phyloP scores from a whole-genome alignment of 202 grass and related monocot species.

The Sporobolus alterniflorus region DNA sequence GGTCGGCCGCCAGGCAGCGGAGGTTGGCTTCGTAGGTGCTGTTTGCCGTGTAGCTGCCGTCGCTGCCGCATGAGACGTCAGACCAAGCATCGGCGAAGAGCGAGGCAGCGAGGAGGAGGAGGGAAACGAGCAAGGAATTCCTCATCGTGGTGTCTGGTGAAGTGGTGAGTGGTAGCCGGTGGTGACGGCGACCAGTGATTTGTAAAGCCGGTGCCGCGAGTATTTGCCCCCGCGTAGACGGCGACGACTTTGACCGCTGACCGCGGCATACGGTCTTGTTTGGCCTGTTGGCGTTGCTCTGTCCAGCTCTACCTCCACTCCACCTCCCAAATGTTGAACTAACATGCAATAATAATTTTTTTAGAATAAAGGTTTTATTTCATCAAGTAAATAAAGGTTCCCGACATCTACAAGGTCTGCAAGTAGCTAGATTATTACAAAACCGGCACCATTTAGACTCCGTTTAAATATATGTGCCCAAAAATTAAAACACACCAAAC shows the following conservation, averaged over 20 bases:
- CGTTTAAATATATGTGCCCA: too few species aligned
- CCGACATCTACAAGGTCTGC: too few species aligned
- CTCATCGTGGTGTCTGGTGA: background rate
- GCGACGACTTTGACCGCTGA: slow-evolving; percentile 18
- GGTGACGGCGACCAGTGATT: too few species aligned
- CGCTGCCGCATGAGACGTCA: background rate
- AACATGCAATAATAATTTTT: too few species aligned
- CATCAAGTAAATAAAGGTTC: too few species aligned
- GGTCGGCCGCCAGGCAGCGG: slow-evolving; percentile 17
- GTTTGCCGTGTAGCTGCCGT: background rate
- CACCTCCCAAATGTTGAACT: too few species aligned
- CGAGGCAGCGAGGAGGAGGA: background rate
- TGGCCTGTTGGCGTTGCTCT: too few species aligned
- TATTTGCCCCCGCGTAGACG: background rate
- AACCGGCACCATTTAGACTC: too few species aligned
- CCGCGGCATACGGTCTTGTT: background rate
- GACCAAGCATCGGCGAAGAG: background rate
- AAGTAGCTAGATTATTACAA: too few species aligned
- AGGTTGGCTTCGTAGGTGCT: slow-evolving; percentile 45
- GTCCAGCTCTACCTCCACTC: too few species aligned
- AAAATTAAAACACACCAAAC: too few species aligned
- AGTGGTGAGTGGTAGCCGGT: background rate
- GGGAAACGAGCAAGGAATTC: background rate
- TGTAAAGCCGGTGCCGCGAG: background rate
- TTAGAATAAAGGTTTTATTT: too few species aligned